Percentiles rank a stretch among this genome's conserved stretches.
Conservation (phyloP, 441 rosid genomes). For the Pelargonium citronellum region DNA sequence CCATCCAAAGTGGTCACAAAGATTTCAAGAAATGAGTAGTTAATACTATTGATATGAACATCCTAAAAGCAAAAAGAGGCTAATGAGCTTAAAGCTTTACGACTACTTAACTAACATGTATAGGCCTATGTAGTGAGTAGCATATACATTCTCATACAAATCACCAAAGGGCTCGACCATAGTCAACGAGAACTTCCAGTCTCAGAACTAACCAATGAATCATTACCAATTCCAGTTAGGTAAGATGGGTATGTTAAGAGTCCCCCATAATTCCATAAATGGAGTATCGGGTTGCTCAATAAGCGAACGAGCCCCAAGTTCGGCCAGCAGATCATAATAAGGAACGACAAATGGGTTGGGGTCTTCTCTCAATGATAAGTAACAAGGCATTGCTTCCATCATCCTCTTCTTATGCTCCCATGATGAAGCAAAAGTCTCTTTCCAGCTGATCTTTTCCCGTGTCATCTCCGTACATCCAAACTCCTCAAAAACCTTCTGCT, state of each 20-base stretch:
- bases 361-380: slow-evolving; percentile 19
- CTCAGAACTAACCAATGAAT: slow-evolving; percentile 11
- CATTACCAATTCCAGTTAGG: slow-evolving; percentile 35
- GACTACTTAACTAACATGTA: background rate
- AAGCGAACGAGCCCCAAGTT: slow-evolving; percentile 20
- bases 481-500: slow-evolving; percentile 47
- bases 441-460: slow-evolving; percentile 33
- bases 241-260: slow-evolving; percentile 3
- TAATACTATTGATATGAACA: background rate
- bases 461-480: slow-evolving; percentile 17
- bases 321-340: slow-evolving; percentile 31
- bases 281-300: slow-evolving; percentile 18
- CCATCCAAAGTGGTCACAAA: background rate
- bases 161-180: background rate
- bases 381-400: slow-evolving; percentile 12
- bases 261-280: slow-evolving; percentile 12
- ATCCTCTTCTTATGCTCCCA: slow-evolving; percentile 29
- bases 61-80: background rate
- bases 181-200: background rate
- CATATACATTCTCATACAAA: background rate
- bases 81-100: background rate
- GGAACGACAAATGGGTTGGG: slow-evolving; percentile 22
- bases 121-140: background rate
- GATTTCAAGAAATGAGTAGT: background rate
- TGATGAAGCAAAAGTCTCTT: slow-evolving; percentile 27